A percentile compares a stretch with the other conserved stretches of the same genome.
These are phyloP conservation scores for Elongisporangium prolatum DNA, from an alignment of 352 stramenopile species.

Conservation along the genomic window DNA sequence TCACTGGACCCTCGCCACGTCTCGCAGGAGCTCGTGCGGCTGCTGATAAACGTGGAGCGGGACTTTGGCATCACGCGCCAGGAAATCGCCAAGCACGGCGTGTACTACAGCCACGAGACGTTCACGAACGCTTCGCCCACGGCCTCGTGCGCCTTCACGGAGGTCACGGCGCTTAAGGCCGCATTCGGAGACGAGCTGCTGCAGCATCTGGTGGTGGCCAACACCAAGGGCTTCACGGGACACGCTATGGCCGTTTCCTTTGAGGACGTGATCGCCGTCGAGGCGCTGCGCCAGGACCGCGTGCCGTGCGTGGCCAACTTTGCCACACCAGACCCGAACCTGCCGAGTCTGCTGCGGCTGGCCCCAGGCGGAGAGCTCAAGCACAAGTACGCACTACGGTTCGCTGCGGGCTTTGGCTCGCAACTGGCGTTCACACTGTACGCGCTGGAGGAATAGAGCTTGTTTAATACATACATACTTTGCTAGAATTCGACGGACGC, in stretches of 20 bases:
- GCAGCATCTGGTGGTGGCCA: slow-evolving; percentile 78
- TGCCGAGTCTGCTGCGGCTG: slow-evolving; percentile 41
- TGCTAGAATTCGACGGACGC: slow-evolving; percentile 57
- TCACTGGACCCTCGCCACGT: slow-evolving; percentile 93
- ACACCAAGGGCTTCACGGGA: slow-evolving; percentile 94
- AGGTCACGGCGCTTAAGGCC: slow-evolving; percentile 69
- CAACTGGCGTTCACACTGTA: slow-evolving; percentile 97
- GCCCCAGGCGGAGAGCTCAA: slow-evolving; percentile 54
- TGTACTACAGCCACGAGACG: slow-evolving; percentile 98
- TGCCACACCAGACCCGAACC: slow-evolving; percentile 70
- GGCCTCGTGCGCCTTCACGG: slow-evolving; percentile 93
- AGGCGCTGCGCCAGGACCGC: slow-evolving; percentile 80
- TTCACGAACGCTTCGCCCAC: slow-evolving; percentile 92
- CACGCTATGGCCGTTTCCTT: slow-evolving; percentile 97
- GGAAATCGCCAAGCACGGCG: slow-evolving; percentile 89
- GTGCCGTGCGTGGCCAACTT: slow-evolving; percentile 93
- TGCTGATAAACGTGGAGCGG: slow-evolving; percentile 87
- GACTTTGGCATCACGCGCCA: slow-evolving; percentile 89
- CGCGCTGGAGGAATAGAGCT: slow-evolving; percentile 36
- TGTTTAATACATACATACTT: slow-evolving; percentile 1
- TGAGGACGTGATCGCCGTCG: slow-evolving; percentile 93
- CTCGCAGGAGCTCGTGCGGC: slow-evolving; percentile 86
- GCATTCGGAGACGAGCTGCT: slow-evolving; percentile 71
- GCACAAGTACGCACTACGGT: slow-evolving; percentile 92
- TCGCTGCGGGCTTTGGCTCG: slow-evolving; percentile 94